These are phyloP conservation scores for Paecilomyces variotii DNA, from an alignment of 2,329 filamentous ascomycete species.

Conservation along the genomic window DNA sequence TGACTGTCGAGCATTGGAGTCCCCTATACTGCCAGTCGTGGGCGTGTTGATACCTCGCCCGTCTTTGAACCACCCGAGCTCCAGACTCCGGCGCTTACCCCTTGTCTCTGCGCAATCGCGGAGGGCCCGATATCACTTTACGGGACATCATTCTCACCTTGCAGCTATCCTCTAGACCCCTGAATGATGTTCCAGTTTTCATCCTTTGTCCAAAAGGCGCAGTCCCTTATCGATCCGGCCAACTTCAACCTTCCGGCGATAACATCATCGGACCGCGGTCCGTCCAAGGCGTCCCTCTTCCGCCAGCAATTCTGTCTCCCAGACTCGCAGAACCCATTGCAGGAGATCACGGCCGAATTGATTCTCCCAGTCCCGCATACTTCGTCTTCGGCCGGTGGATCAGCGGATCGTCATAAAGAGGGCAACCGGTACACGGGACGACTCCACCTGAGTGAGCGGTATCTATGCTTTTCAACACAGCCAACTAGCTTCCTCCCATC, in stretches of 20 bases:
- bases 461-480: slow-evolving; percentile 93
- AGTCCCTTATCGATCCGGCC: slow-evolving; percentile 87
- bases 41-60: slow-evolving; percentile 11
- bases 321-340: slow-evolving; percentile 81
- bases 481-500: slow-evolving; percentile 77
- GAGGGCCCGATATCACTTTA: background rate
- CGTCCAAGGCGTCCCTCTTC: slow-evolving; percentile 87
- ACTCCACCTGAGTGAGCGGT: slow-evolving; percentile 88
- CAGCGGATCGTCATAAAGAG: slow-evolving; percentile 54
- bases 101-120: slow-evolving; percentile 5
- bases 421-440: slow-evolving; percentile 88
- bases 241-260: slow-evolving; percentile 67
- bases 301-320: slow-evolving; percentile 95
- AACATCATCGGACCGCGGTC: slow-evolving; percentile 66
- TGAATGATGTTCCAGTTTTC: slow-evolving; percentile 54
- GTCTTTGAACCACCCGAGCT: slow-evolving; percentile 11
- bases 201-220: slow-evolving; percentile 88
- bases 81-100: slow-evolving; percentile 15
- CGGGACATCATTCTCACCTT: background rate
- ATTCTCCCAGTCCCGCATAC: slow-evolving; percentile 70
- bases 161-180: background rate
- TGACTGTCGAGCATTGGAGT: slow-evolving; percentile 12
- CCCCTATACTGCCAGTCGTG: slow-evolving; percentile 10
- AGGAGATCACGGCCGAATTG: slow-evolving; percentile 94
- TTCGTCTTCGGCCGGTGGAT: slow-evolving; percentile 36